Conservation (phyloP, 2,329 filamentous ascomycete genomes). For the Fusarium aywerte region DNA sequence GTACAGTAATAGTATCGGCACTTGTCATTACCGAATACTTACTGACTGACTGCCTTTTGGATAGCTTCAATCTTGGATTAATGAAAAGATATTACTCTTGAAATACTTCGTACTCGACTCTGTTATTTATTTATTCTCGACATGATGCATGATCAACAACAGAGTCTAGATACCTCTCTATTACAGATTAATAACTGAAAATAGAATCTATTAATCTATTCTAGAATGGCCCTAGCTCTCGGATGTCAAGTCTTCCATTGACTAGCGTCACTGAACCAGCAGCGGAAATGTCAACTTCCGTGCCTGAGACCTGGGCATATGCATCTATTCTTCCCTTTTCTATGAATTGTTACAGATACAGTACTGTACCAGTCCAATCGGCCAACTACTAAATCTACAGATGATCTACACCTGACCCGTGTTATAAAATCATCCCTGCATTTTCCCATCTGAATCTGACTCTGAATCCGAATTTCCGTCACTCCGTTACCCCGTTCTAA, state of each 20-base stretch:
- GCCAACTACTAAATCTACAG: not conserved
- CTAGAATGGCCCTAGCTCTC: constrained; percentile 35
- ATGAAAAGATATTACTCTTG: not conserved
- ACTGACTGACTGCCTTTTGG: not conserved
- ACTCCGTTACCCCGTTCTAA: too few species aligned
- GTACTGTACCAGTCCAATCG: not conserved
- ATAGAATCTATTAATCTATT: not conserved
- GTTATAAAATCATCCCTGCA: constrained; percentile 8
- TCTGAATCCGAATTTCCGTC: constrained; percentile 1
- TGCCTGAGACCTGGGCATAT: not conserved
- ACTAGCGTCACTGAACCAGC: constrained; percentile 39
- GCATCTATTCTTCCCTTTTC: constrained; percentile 6
- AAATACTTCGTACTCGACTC: not conserved
- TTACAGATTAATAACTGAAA: not conserved
- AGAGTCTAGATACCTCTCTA: not conserved
- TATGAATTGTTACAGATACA: constrained; percentile 23
- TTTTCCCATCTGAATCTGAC: not conserved
- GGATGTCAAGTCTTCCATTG: constrained; percentile 42
- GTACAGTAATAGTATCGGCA: constrained; percentile 1
- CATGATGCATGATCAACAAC: not conserved
- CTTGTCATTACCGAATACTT: not conserved
- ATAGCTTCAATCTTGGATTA: not conserved
- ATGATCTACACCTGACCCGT: not conserved
- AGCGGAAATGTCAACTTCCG: constrained; percentile 42
- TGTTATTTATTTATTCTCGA: not conserved